A percentile compares a stretch with the other conserved stretches of the same genome.
These are phyloP conservation scores for Ogataea zsoltii DNA, from an alignment of 805 yeast species.

Conservation along the genomic window DNA sequence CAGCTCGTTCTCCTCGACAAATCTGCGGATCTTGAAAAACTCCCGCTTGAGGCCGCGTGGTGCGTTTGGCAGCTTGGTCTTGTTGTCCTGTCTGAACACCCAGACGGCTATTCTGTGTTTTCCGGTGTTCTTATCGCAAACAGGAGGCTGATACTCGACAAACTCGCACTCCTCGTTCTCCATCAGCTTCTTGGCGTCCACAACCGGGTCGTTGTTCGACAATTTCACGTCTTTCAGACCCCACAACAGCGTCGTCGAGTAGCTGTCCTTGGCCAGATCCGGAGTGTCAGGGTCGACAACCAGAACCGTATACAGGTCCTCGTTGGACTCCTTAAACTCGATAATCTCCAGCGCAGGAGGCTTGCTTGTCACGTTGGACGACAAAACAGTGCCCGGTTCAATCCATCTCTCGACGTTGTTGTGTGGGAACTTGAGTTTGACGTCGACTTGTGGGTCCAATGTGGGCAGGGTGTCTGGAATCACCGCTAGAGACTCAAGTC, in stretches of 20 bases:
- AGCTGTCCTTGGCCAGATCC: conserved; percentile 67
- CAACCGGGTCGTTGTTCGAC: conserved; percentile 54
- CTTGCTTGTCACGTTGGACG: conserved; percentile 69
- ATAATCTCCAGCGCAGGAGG: conserved; percentile 80
- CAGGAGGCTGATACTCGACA: conserved; percentile 72
- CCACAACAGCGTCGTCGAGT: conserved; percentile 71
- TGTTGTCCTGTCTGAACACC: conserved; percentile 75
- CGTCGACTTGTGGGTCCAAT: conserved; percentile 74
- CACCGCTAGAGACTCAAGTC: conserved; percentile 79
- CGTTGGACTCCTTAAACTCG: conserved; percentile 58
- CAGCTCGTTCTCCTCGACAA: conserved; percentile 55
- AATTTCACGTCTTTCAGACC: conserved; percentile 71
- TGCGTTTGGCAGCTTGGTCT: conserved; percentile 24
- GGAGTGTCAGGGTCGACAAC: conserved; percentile 93
- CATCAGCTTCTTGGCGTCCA: conserved; percentile 45
- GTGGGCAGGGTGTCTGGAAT: conserved; percentile 96
- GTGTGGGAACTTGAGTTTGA: conserved; percentile 73
- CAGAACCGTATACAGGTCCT: conserved; percentile 69
- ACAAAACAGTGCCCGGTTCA: conserved; percentile 74
- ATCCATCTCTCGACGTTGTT: conserved; percentile 66
- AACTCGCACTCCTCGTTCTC: conserved; percentile 43
- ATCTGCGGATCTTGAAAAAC: conserved; percentile 70
- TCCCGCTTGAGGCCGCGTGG: conserved; percentile 38
- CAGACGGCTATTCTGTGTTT: conserved; percentile 82
- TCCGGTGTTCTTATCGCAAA: conserved; percentile 86